Percentiles rank a stretch among this genome's conserved stretches.
phyloP scores from a whole-genome alignment of 306 rosid genomes.

The Vigna angularis region DNA sequence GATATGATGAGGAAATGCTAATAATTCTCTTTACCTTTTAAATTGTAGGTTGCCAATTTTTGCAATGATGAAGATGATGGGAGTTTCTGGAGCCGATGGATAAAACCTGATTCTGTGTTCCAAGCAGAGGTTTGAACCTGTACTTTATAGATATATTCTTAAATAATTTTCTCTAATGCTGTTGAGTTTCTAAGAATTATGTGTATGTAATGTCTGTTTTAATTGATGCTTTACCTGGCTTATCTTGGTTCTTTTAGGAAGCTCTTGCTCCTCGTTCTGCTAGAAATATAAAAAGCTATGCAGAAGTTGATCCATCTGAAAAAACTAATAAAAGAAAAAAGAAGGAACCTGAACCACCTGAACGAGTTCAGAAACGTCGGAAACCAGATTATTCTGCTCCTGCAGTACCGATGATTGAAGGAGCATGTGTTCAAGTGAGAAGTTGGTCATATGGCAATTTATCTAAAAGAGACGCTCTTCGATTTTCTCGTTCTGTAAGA shows the following conservation, averaged over 20 bases:
- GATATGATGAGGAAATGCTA: conserved; percentile 10
- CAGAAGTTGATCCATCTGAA: conserved; percentile 81
- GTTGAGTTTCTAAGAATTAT: background rate
- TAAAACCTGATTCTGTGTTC: conserved; percentile 82
- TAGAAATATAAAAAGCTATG: conserved; percentile 89
- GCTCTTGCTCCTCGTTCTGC: conserved; percentile 96
- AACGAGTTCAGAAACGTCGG: conserved; percentile 80
- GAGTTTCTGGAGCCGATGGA: conserved; percentile 99
- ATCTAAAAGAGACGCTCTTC: conserved; percentile 84
- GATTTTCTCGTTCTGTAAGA: conserved; percentile 91
- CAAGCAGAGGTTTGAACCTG: conserved; percentile 85
- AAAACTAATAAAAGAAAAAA: conserved; percentile 87
- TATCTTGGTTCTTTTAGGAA: conserved; percentile 59
- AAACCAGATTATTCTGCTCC: conserved; percentile 75
- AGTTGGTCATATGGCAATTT: conserved; percentile 94
- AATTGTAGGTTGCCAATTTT: conserved; percentile 88
- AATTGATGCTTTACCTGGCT: background rate
- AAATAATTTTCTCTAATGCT: background rate
- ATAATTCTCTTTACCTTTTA: conserved; percentile 12
- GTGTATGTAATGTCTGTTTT: conserved; percentile 14
- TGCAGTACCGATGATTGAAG: conserved; percentile 85
- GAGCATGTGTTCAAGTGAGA: conserved; percentile 91
- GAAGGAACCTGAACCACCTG: conserved; percentile 84
- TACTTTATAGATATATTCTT: conserved; percentile 6
- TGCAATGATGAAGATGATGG: conserved; percentile 93